Conservation (phyloP, 1,284 basidiomycete species). For the Cystobasidium pallidum region DNA sequence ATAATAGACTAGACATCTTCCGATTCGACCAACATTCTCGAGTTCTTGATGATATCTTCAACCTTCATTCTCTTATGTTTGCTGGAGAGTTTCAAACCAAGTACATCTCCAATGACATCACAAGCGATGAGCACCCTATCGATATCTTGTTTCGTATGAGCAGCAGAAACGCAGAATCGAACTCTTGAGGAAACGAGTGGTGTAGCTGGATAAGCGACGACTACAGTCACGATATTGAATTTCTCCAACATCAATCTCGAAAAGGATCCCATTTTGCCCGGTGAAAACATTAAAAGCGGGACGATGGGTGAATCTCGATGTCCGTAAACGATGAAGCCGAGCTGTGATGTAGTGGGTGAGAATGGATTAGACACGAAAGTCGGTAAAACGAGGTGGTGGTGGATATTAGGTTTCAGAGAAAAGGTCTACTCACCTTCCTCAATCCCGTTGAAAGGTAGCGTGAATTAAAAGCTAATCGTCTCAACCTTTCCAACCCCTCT, state of each 20-base stretch:
- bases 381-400: too few relatives aligned
- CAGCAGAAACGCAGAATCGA: conserved; percentile 89
- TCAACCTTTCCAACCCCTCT: conserved; percentile 80
- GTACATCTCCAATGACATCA: conserved; percentile 85
- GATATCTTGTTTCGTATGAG: conserved; percentile 96
- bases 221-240: conserved; percentile 75
- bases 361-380: too few relatives aligned
- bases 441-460: conserved; percentile 87
- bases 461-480: conserved; percentile 90
- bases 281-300: conserved; percentile 89
- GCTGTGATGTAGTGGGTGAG: too few relatives aligned
- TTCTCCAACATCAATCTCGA: conserved; percentile 84
- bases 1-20: not conserved
- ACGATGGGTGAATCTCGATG: conserved; percentile 90
- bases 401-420: too few relatives aligned
- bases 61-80: conserved; percentile 26
- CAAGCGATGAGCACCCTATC: conserved; percentile 83
- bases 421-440: conserved; percentile 63
- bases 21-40: conserved; percentile 32
- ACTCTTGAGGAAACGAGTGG: conserved; percentile 87
- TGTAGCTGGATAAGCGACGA: conserved; percentile 77
- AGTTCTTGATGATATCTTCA: conserved; percentile 30
- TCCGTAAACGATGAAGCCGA: conserved; percentile 97
- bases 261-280: conserved; percentile 61
- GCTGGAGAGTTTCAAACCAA: conserved; percentile 67